Conservation (phyloP, 352 stramenopile species). For the Pythium pyrilobum region DNA sequence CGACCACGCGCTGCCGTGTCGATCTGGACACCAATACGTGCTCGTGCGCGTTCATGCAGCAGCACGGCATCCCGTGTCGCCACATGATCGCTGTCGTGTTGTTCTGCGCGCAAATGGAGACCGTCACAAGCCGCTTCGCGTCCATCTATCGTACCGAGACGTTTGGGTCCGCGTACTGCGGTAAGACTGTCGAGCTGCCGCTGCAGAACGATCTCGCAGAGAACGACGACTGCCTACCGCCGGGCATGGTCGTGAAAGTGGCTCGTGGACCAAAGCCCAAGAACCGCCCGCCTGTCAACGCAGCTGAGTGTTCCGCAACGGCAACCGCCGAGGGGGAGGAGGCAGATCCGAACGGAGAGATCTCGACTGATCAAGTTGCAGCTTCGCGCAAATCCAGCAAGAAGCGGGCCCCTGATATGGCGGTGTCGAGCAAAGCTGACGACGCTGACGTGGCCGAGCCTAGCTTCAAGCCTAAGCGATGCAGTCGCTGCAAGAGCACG, state of each 20-base stretch:
- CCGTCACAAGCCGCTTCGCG: slow-evolving; percentile 34
- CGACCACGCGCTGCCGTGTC: slow-evolving; percentile 20
- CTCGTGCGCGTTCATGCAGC: slow-evolving; percentile 50
- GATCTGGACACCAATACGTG: slow-evolving; percentile 42
- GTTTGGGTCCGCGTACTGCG: slow-evolving; percentile 27
- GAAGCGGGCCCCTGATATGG: background rate
- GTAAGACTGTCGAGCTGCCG: slow-evolving; percentile 41
- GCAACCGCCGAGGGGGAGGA: no score
- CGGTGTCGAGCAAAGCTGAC: background rate
- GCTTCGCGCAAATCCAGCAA: background rate
- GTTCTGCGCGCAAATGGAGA: slow-evolving; percentile 47
- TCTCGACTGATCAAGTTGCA: no score
- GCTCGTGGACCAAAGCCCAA: background rate
- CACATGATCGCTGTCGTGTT: slow-evolving; percentile 54
- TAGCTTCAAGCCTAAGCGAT: slow-evolving; percentile 21
- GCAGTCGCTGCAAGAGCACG: slow-evolving; percentile 35
- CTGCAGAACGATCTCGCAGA: slow-evolving; percentile 25
- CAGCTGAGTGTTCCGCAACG: no score
- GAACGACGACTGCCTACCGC: slow-evolving; percentile 11
- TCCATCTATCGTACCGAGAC: slow-evolving; percentile 39
- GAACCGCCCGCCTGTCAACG: background rate
- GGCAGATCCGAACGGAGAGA: no score
- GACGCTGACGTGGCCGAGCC: background rate
- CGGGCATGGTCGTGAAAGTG: background rate
- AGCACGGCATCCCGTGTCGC: slow-evolving; percentile 51